These are phyloP conservation scores for Cryphonectria carpinicola DNA, from an alignment of 2,329 filamentous ascomycete genomes.

Conservation along the genomic window DNA sequence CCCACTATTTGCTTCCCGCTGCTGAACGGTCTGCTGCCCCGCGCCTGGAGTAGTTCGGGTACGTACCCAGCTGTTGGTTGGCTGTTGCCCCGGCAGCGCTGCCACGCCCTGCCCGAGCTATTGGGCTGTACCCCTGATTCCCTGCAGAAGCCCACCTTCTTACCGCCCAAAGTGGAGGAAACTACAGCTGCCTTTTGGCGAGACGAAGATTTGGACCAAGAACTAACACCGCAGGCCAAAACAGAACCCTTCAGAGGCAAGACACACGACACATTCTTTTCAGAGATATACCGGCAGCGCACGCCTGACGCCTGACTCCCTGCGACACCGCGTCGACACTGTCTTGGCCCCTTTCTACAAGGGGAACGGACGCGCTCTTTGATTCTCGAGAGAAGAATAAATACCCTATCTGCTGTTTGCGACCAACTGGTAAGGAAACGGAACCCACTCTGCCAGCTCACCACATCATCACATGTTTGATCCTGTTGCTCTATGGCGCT, in stretches of 20 bases:
- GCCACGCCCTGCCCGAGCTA: neutral
- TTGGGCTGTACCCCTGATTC: constrained; percentile 4
- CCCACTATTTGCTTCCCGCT: neutral
- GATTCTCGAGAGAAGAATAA: too few relatives aligned
- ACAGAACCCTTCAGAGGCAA: constrained; percentile 12
- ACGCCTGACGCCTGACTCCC: neutral
- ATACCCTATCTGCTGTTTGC: constrained; percentile 19
- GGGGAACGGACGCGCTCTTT: constrained; percentile 4
- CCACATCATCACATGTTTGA: neutral
- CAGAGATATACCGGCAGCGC: constrained; percentile 20
- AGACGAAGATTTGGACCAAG: constrained; percentile 23
- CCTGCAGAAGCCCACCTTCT: constrained; percentile 12
- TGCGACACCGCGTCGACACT: neutral
- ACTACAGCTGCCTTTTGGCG: constrained; percentile 12
- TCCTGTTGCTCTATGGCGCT: neutral
- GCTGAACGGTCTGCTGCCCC: constrained; percentile 2
- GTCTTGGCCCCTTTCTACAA: constrained; percentile 11
- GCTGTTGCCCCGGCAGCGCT: constrained; percentile 17
- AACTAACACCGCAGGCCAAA: constrained; percentile 18
- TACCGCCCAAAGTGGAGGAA: constrained; percentile 15
- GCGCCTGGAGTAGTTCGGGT: neutral
- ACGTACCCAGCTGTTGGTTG: neutral
- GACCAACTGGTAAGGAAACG: constrained; percentile 23
- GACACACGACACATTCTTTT: constrained; percentile 7
- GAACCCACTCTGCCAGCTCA: constrained; percentile 20